Evolutionary conservation across 768 basidiomycete genomes (phyloP), one percentile per base, ranked within the genome.

Genomic region (Panaeolus papilionaceus): DNA sequence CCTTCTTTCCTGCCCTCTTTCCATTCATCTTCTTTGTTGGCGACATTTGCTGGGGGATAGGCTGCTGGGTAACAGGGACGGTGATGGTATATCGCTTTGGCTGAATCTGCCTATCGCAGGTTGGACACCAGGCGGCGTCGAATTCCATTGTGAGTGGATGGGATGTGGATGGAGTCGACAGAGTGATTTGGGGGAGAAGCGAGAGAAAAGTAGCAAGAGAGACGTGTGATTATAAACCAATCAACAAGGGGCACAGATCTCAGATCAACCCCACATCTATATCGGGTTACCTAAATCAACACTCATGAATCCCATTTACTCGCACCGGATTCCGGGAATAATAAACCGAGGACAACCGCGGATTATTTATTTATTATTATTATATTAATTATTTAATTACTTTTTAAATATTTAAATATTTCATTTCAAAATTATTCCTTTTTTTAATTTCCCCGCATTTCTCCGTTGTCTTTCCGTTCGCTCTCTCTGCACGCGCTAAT

Each of bases 101-200:
- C n/a, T 86, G 80, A 71, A 95, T 93, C 70, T 90, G 89, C 71
- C 87, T 82, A 73, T 89, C 86, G 82, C 93, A 95, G 74, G 86
- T 87, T 62, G 91, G 91, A 85, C 93, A 94, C 90, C 91, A 95
- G 66, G 88, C 82, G 69, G 89, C 84, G 80, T 92, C 92, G 80
- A 89, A 83, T 63, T 84, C 82, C 81, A 82, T 82, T 23, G 23
- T 23, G 23, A 23, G 23, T 23, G 23, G 23, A 23, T 23, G 23
- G 23, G 23, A 23, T 23, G 23, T 23, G 23, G 23, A 23, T 23
- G 1, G 23, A 23, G 23, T 23, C 23, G 23, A 23, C 1, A 23
- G 23, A 23, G 23, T 23, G 23, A 51, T 16, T 58, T 58, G 26
- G 54, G 54, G 54, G 54, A 58, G 54, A 58, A 58, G 54, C 54